Base-by-base conservation (phyloP, 225 moss, liverwort and hornwort species). In the Physcomitrellopsis africana region DNA sequence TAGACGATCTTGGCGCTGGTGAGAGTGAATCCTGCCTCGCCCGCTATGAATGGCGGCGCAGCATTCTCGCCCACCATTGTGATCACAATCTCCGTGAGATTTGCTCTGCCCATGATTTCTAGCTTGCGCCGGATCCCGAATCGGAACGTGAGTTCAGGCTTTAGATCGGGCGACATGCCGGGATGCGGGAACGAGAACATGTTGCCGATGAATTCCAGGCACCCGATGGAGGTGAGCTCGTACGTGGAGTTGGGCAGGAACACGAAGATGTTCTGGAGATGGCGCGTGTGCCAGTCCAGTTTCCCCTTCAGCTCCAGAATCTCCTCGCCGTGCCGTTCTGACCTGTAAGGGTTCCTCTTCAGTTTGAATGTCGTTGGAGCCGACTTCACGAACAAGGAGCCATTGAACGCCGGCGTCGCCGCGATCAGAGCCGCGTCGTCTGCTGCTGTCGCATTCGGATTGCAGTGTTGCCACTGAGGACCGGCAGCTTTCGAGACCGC, bases 321-420 rank as follows among this genome's bases (percentile, higher is more conserved):
- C 51, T 84, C 81, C 72, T 81, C 78, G 51, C 84, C 81, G 6
- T 73, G 68, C 0, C 14, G 11, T 1, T 51, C 23, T 0, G 72
- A 18, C 37, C 22, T 11, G 44, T 14, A 0, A 0, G 73, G 76
- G 1, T 37, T 63, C 0, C 81, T 43, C 68, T 78, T 78, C 8
- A 85, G 0, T 17, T 67, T 81, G 63, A 85, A 85, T 1, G 78
- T 85, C 0, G 75, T 78, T 2, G 81, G 84, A 0, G 79, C 81
- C 0, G 16, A 1, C 5, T 23, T 2, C 13, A 27, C 32, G 4
- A 3, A 15, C 0, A 78, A 5, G 0, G 81, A 67, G 0, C 22
- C 71, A 0, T 67, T 51, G 67, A 81, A 84, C 1, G 15, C 55
- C 10, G 80, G 74, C 0, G 84, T 84, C 13, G 14, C 0, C 0